These are phyloP conservation scores for Chiua virens DNA, from an alignment of 768 basidiomycete species.

Conservation along the genomic window DNA sequence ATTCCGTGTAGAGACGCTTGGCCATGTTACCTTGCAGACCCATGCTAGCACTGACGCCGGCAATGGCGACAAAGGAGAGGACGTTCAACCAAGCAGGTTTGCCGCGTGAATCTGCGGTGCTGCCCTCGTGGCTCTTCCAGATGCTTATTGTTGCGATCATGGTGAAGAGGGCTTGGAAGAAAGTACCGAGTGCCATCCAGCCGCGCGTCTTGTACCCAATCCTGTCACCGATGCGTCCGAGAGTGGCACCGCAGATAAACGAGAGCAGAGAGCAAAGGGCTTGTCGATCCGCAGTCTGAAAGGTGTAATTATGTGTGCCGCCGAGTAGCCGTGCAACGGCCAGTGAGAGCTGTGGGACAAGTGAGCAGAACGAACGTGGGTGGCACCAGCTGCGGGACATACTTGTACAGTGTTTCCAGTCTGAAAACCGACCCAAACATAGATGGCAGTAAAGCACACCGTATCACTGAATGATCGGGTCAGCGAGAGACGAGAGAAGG, in stretches of 20 bases:
- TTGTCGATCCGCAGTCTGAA: constrained; percentile 82
- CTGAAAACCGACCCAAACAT: constrained; percentile 86
- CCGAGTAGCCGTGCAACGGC: constrained; percentile 81
- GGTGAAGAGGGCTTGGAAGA: constrained; percentile 74
- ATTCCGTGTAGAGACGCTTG: constrained; percentile 78
- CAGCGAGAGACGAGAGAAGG: not conserved
- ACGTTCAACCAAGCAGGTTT: constrained; percentile 71
- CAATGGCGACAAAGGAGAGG: constrained; percentile 67
- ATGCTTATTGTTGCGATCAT: constrained; percentile 70
- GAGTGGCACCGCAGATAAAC: constrained; percentile 76
- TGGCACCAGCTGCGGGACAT: not conserved
- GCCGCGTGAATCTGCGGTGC: constrained; percentile 52
- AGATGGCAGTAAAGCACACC: constrained; percentile 75
- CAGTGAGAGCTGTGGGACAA: constrained; percentile 57
- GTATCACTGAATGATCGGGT: constrained; percentile 48
- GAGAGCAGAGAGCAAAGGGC: constrained; percentile 75
- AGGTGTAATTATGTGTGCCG: constrained; percentile 50
- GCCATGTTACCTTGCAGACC: constrained; percentile 87
- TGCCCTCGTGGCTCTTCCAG: constrained; percentile 64
- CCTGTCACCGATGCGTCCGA: constrained; percentile 83
- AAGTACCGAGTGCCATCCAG: constrained; percentile 73
- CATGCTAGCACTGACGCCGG: constrained; percentile 72
- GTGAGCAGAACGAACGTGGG: not conserved
- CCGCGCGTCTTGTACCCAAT: constrained; percentile 69
- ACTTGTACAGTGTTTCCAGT: constrained; percentile 77